Conservation (phyloP, 1,139 yeast genomes). For the Saccharomyces hybrid region DNA sequence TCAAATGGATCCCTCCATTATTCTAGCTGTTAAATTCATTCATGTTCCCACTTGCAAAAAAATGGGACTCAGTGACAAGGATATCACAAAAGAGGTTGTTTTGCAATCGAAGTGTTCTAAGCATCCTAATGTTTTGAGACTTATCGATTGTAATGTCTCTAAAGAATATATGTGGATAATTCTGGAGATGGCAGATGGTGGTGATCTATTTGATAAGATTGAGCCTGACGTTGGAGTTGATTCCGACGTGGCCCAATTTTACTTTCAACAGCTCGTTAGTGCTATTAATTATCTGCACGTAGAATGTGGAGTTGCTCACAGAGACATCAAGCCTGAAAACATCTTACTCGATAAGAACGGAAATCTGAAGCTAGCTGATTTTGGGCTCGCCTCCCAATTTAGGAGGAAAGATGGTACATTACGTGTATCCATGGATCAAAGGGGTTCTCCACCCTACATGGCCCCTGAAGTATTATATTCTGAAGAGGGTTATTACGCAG, state of each 20-base stretch:
- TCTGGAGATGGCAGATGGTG: slow-evolving; percentile 60
- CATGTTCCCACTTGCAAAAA: slow-evolving; percentile 41
- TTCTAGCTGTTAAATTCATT: slow-evolving; percentile 51
- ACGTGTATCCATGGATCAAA: slow-evolving; percentile 47
- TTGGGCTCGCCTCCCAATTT: slow-evolving; percentile 58
- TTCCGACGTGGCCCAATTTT: slow-evolving; percentile 57
- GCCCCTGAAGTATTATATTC: slow-evolving; percentile 55
- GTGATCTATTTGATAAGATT: slow-evolving; percentile 65
- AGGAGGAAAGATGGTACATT: slow-evolving; percentile 47
- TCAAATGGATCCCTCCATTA: slow-evolving; percentile 26
- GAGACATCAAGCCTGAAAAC: slow-evolving; percentile 88
- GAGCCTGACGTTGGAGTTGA: slow-evolving; percentile 68
- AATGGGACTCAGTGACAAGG: slow-evolving; percentile 40
- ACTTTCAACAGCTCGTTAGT: slow-evolving; percentile 52
- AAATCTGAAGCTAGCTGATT: slow-evolving; percentile 59
- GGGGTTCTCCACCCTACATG: slow-evolving; percentile 65
- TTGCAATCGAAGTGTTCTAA: slow-evolving; percentile 48
- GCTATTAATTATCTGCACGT: slow-evolving; percentile 55
- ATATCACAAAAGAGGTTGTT: slow-evolving; percentile 43
- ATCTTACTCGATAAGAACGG: slow-evolving; percentile 63
- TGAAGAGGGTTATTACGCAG: slow-evolving; percentile 43
- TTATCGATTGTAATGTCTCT: slow-evolving; percentile 45
- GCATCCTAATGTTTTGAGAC: slow-evolving; percentile 50
- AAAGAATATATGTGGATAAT: slow-evolving; percentile 51
- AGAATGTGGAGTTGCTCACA: slow-evolving; percentile 65